A percentile compares a stretch with the other conserved stretches of the same genome.
These are phyloP conservation scores for Mycena albidolilacea DNA, from an alignment of 768 basidiomycete genomes.

Conservation along the genomic window DNA sequence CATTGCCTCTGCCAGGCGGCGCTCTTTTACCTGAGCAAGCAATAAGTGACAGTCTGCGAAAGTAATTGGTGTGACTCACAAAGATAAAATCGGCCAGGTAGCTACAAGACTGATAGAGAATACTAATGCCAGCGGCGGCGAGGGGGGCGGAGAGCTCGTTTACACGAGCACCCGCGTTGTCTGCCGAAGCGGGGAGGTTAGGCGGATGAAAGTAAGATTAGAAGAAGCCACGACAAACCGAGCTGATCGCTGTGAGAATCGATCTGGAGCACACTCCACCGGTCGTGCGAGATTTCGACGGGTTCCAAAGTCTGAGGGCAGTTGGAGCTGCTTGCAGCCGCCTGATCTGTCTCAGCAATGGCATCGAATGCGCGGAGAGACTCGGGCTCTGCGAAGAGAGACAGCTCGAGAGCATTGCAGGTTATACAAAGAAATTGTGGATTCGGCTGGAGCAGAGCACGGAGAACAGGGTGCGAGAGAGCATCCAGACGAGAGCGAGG, in stretches of 20 bases:
- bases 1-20: conserved; percentile 75
- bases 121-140: conserved; percentile 83
- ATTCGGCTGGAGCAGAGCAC: conserved; percentile 76
- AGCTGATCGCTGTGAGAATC: conserved; percentile 83
- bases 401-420: conserved; percentile 85
- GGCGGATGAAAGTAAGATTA: conserved; percentile 26
- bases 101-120: conserved; percentile 65
- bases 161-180: conserved; percentile 79
- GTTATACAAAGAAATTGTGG: conserved; percentile 83
- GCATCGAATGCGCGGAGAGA: conserved; percentile 72
- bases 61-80: conserved; percentile 56
- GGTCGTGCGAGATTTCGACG: conserved; percentile 80
- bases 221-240: conserved; percentile 57
- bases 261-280: conserved; percentile 86
- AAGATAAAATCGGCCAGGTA: conserved; percentile 90
- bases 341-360: conserved; percentile 68
- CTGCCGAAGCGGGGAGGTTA: conserved; percentile 51
- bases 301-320: conserved; percentile 54
- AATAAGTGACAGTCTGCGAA: conserved; percentile 3
- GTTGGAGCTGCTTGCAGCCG: conserved; percentile 35
- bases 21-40: conserved; percentile 72
- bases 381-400: conserved; percentile 76
- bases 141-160: conserved; percentile 84
- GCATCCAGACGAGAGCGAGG: conserved; percentile 76
- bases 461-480: conserved; percentile 74